These are phyloP conservation scores for Zostera marina DNA, from an alignment of 116 monocot genomes.

Conservation along the genomic window DNA sequence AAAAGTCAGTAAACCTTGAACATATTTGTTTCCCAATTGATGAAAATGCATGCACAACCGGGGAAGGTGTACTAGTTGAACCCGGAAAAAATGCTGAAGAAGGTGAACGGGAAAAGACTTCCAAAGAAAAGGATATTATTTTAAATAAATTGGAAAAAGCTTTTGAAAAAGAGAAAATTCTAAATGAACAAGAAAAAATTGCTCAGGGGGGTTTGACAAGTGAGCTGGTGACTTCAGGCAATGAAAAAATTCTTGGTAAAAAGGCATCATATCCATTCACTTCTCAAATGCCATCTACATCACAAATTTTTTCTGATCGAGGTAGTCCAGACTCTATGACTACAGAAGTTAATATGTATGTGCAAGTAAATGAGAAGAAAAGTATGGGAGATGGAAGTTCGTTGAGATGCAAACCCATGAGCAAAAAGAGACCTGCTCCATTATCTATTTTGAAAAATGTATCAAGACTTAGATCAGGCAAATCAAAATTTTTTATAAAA, in stretches of 20 bases:
- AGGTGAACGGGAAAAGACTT: background rate
- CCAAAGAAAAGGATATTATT: too few species aligned
- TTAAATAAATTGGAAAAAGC: too few species aligned
- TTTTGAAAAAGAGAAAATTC: background rate
- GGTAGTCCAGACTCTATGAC: conserved; percentile 22
- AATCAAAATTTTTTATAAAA: conserved; percentile 17
- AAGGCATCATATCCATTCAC: conserved; percentile 36
- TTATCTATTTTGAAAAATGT: conserved; percentile 8
- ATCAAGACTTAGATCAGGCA: conserved; percentile 21
- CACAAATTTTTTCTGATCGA: conserved; percentile 8
- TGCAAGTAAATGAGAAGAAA: conserved; percentile 5
- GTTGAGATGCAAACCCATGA: conserved; percentile 9
- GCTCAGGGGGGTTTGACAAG: conserved; percentile 6
- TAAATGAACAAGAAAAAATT: conserved; percentile 5
- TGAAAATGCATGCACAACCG: conserved; percentile 42
- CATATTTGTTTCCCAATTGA: conserved; percentile 76
- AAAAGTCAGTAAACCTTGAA: conserved; percentile 26
- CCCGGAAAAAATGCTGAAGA: conserved; percentile 5
- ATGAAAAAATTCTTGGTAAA: conserved; percentile 44
- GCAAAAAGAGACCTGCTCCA: conserved; percentile 18
- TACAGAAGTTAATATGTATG: conserved; percentile 9
- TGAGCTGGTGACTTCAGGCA: conserved; percentile 7
- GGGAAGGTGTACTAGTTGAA: conserved; percentile 10
- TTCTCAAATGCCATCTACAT: conserved; percentile 7
- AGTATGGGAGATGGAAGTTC: conserved; percentile 6